Percentiles rank a stretch among this genome's conserved stretches.
Evolutionary conservation across 805 yeast species (phyloP).

Genomic region (Starmerella floricola): DNA sequence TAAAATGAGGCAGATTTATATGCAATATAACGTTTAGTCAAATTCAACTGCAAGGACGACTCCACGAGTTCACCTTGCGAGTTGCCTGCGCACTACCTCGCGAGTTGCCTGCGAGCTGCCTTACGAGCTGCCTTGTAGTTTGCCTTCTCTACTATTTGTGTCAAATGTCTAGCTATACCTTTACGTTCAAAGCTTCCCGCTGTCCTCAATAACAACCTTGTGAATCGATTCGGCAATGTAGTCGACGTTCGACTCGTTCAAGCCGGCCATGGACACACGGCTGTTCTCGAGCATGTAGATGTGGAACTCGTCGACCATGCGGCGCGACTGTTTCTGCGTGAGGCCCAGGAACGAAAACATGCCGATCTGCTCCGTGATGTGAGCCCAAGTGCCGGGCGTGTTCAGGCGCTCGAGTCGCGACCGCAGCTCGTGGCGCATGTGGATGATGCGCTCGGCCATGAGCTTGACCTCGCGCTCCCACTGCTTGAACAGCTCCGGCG

Average conservation of each 20-base stretch:
- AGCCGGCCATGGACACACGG: conserved; percentile 81
- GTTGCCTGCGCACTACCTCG: no score
- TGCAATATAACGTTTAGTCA: neutral
- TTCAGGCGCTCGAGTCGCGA: conserved; percentile 45
- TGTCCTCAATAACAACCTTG: conserved; percentile 23
- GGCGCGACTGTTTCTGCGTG: conserved; percentile 57
- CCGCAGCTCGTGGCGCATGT: conserved; percentile 64
- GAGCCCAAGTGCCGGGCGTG: conserved; percentile 91
- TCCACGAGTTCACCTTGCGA: no score
- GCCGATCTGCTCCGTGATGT: conserved; percentile 81
- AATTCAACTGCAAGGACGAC: no score
- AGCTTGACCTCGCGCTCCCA: conserved; percentile 77
- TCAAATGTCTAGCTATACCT: no score
- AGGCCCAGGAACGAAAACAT: conserved; percentile 96
- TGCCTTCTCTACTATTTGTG: no score
- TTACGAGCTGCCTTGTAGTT: no score
- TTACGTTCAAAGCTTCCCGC: conserved; percentile 4
- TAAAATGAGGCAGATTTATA: neutral
- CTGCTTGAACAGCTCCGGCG: conserved; percentile 53
- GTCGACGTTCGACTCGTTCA: conserved; percentile 68
- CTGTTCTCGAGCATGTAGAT: conserved; percentile 86
- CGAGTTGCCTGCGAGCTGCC: no score
- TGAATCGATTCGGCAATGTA: conserved; percentile 33
- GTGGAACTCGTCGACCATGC: conserved; percentile 58
- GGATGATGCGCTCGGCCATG: conserved; percentile 73